A percentile compares a stretch with the other conserved stretches of the same genome.
phyloP scores from a whole-genome alignment of 148 eudicot species.

The Nepenthes gracilis region DNA sequence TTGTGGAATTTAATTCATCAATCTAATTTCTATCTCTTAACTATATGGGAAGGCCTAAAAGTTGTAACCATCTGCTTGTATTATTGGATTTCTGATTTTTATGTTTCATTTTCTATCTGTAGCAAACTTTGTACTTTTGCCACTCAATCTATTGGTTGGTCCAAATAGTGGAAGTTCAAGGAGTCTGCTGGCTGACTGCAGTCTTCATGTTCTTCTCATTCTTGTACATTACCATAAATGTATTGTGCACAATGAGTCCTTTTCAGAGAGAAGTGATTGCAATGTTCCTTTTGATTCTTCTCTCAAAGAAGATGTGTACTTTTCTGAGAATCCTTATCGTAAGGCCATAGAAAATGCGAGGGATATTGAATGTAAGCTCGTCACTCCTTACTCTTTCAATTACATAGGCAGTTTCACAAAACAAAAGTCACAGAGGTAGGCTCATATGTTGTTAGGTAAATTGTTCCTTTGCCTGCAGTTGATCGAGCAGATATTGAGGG shows the following conservation, averaged over 20 bases:
- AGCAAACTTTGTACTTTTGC: conserved; percentile 76
- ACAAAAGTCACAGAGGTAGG: neutral
- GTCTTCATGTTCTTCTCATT: conserved; percentile 71
- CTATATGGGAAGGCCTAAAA: too few relatives aligned
- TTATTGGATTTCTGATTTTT: neutral
- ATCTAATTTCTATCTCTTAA: too few relatives aligned
- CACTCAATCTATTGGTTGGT: conserved; percentile 56
- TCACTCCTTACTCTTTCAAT: conserved; percentile 5
- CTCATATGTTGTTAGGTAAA: conserved; percentile 9
- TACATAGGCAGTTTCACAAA: neutral
- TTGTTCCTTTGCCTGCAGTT: conserved; percentile 47
- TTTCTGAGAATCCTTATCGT: conserved; percentile 67
- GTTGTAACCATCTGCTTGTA: neutral
- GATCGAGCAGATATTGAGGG: conserved; percentile 74
- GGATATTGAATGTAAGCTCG: conserved; percentile 67
- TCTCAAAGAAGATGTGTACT: conserved; percentile 34
- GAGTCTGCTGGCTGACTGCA: conserved; percentile 56
- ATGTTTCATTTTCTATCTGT: conserved; percentile 23
- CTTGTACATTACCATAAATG: conserved; percentile 70
- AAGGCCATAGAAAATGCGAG: conserved; percentile 71
- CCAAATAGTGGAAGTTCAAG: conserved; percentile 50
- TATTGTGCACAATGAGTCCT: conserved; percentile 29
- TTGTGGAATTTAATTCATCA: too few relatives aligned
- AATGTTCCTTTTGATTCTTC: conserved; percentile 30
- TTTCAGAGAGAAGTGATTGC: conserved; percentile 19